phyloP scores from a whole-genome alignment of 108 stramenopile genomes.

The Discostella stelligeroides region DNA sequence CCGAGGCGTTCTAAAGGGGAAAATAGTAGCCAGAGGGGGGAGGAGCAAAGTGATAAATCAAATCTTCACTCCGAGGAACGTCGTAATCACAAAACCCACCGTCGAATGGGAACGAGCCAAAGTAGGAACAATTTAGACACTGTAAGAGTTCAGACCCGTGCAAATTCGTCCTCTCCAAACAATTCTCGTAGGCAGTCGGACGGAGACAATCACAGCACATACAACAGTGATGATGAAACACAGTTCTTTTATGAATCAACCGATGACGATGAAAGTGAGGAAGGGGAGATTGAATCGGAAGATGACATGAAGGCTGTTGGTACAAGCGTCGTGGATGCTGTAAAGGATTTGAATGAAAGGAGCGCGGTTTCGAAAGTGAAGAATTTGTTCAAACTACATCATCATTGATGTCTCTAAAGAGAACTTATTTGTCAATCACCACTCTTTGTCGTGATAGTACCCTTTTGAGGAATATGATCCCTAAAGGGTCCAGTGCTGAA shows the following conservation, averaged over 20 bases:
- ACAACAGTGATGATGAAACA: conserved; percentile 12
- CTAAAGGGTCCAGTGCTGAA: too few relatives aligned
- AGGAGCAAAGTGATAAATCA: too few relatives aligned
- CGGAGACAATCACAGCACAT: not conserved
- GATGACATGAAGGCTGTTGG: conserved; percentile 9
- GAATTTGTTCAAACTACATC: conserved; percentile 4
- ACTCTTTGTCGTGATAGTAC: too few relatives aligned
- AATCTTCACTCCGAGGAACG: too few relatives aligned
- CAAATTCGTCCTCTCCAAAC: not conserved
- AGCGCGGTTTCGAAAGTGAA: conserved; percentile 15
- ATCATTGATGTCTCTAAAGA: too few relatives aligned
- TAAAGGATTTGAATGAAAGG: conserved; percentile 12
- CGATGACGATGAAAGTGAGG: conserved; percentile 6
- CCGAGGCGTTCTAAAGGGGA: not conserved
- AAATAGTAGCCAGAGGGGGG: too few relatives aligned
- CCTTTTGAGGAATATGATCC: too few relatives aligned
- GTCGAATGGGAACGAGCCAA: too few relatives aligned
- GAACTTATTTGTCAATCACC: too few relatives aligned
- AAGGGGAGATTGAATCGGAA: not conserved
- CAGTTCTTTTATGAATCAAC: conserved; percentile 18
- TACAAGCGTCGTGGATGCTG: conserved; percentile 20
- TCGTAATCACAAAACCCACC: too few relatives aligned
- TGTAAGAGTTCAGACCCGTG: too few relatives aligned
- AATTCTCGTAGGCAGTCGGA: not conserved
- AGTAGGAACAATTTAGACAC: too few relatives aligned